phyloP scores from a whole-genome alignment of 805 yeast genomes.

The Ogataea dorogensis region DNA sequence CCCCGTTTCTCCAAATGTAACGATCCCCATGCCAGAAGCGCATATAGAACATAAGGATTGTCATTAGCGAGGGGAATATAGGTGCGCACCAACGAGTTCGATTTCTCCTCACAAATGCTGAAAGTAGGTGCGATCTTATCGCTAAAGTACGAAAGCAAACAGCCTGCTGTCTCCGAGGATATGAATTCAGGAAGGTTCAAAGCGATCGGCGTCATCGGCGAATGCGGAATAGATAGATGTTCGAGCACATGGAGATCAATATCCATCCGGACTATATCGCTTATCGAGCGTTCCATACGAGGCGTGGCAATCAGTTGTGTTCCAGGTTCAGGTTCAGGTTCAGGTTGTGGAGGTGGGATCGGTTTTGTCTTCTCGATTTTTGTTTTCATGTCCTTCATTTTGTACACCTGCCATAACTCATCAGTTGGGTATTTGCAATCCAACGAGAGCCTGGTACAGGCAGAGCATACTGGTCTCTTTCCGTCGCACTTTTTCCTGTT shows the following conservation, averaged over 20 bases:
- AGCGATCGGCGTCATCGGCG: neutral
- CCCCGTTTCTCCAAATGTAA: slow-evolving; percentile 11
- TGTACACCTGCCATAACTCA: slow-evolving; percentile 6
- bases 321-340: too few species aligned
- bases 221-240: neutral
- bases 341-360: neutral
- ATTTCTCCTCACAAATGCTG: slow-evolving; percentile 9
- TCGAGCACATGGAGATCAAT: too few species aligned
- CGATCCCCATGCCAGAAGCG: slow-evolving; percentile 10
- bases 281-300: too few species aligned
- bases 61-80: slow-evolving; percentile 12
- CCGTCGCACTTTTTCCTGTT: slow-evolving; percentile 13
- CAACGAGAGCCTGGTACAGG: slow-evolving; percentile 6
- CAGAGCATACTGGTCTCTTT: slow-evolving; percentile 3
- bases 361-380: neutral
- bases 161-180: slow-evolving; percentile 9
- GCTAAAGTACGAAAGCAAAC: slow-evolving; percentile 10
- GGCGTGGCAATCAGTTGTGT: too few species aligned
- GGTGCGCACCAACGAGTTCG: slow-evolving; percentile 10
- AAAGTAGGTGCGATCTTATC: slow-evolving; percentile 10
- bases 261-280: too few species aligned
- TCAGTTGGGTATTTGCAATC: slow-evolving; percentile 8
- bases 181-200: slow-evolving; percentile 7
- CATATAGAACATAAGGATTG: slow-evolving; percentile 6
- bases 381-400: neutral